Evolutionary conservation across 2,329 filamentous ascomycete species (phyloP).

Genomic region (Diaporthe sp.): DNA sequence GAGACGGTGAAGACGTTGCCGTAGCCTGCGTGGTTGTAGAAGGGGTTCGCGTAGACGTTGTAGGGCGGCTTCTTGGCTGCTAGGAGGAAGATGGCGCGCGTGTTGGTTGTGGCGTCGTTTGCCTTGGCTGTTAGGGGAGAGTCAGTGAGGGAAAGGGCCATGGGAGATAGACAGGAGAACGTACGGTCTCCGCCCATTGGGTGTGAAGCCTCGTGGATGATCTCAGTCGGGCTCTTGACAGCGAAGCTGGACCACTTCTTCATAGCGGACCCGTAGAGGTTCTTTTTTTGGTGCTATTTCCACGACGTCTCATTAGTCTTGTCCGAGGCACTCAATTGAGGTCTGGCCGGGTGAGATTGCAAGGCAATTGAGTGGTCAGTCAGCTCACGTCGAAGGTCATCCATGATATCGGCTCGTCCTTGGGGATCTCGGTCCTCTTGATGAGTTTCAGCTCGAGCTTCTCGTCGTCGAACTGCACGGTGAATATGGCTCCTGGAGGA

Average conservation of each 20-base stretch:
- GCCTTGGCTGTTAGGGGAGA: conserved; percentile 62
- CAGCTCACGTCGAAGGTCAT: conserved; percentile 86
- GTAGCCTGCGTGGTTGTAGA: conserved; percentile 87
- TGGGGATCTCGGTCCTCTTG: conserved; percentile 84
- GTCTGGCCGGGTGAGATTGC: neutral
- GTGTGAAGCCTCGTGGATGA: conserved; percentile 81
- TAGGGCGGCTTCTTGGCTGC: conserved; percentile 84
- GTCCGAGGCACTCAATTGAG: neutral
- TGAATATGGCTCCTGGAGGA: conserved; percentile 90
- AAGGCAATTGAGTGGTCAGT: neutral
- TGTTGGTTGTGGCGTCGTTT: conserved; percentile 79
- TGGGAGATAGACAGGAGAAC: conserved; percentile 57
- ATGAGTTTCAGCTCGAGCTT: conserved; percentile 80
- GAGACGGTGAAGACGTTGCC: conserved; percentile 82
- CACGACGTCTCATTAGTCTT: neutral
- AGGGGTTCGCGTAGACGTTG: conserved; percentile 89
- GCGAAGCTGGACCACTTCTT: conserved; percentile 92
- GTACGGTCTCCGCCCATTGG: conserved; percentile 78
- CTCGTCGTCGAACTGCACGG: conserved; percentile 89
- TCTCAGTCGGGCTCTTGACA: conserved; percentile 81
- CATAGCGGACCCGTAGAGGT: conserved; percentile 91
- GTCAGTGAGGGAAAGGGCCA: conserved; percentile 56
- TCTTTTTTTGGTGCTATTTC: conserved; percentile 80
- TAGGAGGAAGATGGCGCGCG: conserved; percentile 89
- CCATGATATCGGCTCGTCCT: conserved; percentile 92